phyloP scores from a whole-genome alignment of 176 grass and related monocot species.

The Zoysia pacifica region DNA sequence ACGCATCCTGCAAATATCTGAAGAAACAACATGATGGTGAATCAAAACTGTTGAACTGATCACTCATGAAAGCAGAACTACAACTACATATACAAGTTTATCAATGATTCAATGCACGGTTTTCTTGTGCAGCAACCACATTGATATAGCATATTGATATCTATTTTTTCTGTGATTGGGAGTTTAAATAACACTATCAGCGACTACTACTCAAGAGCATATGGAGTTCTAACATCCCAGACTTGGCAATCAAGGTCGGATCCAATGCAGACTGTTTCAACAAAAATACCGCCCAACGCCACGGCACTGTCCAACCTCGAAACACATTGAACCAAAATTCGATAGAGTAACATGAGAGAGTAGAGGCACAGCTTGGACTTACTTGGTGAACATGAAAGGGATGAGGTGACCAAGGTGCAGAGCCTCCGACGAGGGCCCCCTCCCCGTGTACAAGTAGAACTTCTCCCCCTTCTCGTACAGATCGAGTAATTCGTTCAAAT shows the following conservation, averaged over 20 bases:
- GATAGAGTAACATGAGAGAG: background rate
- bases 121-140: no score
- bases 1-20: constrained; percentile 94
- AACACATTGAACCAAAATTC: background rate
- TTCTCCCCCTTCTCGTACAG: constrained; percentile 73
- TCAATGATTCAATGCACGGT: no score
- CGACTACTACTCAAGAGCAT: background rate
- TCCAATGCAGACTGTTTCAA: background rate
- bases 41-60: background rate
- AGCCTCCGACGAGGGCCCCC: constrained; percentile 86
- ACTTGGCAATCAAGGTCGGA: background rate
- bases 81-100: background rate
- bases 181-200: background rate
- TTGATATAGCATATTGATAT: no score
- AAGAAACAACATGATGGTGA: constrained; percentile 18
- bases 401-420: constrained; percentile 90
- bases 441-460: constrained; percentile 93
- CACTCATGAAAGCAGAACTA: background rate
- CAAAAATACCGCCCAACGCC: background rate
- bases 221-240: no score
- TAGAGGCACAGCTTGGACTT: background rate
- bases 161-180: no score
- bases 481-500: constrained; percentile 76
- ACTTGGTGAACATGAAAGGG: constrained; percentile 99
- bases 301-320: background rate